A percentile compares a stretch with the other conserved stretches of the same genome.
These are phyloP conservation scores for Leishmania mexicana DNA, from an alignment of 208 protist species.

Conservation along the genomic window DNA sequence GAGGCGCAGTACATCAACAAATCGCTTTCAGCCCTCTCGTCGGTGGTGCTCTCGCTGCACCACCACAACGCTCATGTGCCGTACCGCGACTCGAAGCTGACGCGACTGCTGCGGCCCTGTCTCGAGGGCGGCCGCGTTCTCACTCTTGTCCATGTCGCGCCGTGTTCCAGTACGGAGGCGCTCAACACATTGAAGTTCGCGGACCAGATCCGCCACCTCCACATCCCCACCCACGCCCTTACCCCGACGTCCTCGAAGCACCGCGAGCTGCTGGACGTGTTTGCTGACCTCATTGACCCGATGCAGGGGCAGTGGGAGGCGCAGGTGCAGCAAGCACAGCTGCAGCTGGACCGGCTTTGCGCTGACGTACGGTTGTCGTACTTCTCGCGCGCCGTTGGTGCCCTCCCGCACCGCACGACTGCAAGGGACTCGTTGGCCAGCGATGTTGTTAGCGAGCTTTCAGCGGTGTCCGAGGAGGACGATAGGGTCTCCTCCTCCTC, in stretches of 20 bases:
- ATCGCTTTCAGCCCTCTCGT: slow-evolving; percentile 86
- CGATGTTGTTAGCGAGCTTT: slow-evolving; percentile 30
- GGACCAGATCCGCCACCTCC: slow-evolving; percentile 81
- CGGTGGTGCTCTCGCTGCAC: slow-evolving; percentile 84
- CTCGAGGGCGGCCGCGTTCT: slow-evolving; percentile 82
- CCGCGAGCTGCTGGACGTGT: slow-evolving; percentile 62
- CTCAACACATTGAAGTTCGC: slow-evolving; percentile 83
- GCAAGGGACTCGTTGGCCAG: slow-evolving; percentile 15
- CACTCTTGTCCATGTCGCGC: slow-evolving; percentile 80
- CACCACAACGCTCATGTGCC: slow-evolving; percentile 79
- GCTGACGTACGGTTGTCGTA: slow-evolving; percentile 78
- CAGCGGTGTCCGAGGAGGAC: slow-evolving; percentile 21
- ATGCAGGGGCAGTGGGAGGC: slow-evolving; percentile 55
- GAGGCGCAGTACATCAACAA: slow-evolving; percentile 94
- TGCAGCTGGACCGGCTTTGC: slow-evolving; percentile 66
- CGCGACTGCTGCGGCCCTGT: slow-evolving; percentile 86
- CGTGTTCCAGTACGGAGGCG: slow-evolving; percentile 67
- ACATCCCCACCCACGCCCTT: slow-evolving; percentile 68
- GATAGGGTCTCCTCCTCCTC: slow-evolving; percentile 23
- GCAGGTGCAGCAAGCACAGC: slow-evolving; percentile 38
- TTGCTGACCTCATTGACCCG: slow-evolving; percentile 80
- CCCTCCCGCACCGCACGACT: slow-evolving; percentile 1
- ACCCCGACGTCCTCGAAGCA: slow-evolving; percentile 41
- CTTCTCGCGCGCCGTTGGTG: slow-evolving; percentile 34
- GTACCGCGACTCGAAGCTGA: slow-evolving; percentile 93